These are phyloP conservation scores for Lactifluus pinguis DNA, from an alignment of 768 basidiomycete species.

Conservation along the genomic window DNA sequence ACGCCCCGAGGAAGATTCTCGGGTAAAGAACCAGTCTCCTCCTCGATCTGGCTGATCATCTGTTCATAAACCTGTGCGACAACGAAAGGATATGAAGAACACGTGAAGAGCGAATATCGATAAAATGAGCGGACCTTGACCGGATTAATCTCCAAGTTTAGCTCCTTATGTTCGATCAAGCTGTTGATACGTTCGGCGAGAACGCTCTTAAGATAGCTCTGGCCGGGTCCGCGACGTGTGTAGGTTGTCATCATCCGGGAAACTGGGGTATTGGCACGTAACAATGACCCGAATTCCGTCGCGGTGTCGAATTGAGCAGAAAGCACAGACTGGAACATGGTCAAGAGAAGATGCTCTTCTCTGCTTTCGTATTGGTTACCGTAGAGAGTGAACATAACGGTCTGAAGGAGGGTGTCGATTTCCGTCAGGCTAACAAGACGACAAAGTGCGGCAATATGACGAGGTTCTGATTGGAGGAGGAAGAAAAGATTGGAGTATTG, in stretches of 20 bases:
- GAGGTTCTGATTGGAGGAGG: conserved; percentile 94
- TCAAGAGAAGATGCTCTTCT: conserved; percentile 95
- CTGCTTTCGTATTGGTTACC: conserved; percentile 98
- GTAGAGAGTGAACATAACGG: conserved; percentile 99
- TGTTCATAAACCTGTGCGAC: conserved; percentile 88
- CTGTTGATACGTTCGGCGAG: conserved; percentile 97
- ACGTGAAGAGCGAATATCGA: not conserved
- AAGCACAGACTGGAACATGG: conserved; percentile 98
- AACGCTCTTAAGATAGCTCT: conserved; percentile 96
- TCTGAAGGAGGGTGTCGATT: conserved; percentile 98
- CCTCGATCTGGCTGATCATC: conserved; percentile 98
- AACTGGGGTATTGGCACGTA: conserved; percentile 97
- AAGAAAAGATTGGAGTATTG: conserved; percentile 99
- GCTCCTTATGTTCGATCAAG: conserved; percentile 97
- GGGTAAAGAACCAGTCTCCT: conserved; percentile 89
- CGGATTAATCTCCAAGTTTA: conserved; percentile 98
- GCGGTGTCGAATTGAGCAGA: conserved; percentile 99
- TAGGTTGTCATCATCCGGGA: conserved; percentile 99
- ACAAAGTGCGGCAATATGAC: conserved; percentile 93
- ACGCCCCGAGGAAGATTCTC: conserved; percentile 89
- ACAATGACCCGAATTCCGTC: conserved; percentile 96
- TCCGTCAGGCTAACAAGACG: conserved; percentile 93
- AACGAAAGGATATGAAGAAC: not conserved
- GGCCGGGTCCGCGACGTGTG: conserved; percentile 95
- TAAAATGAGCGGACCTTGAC: conserved; percentile 60